Conservation (phyloP, 2,329 filamentous ascomycete genomes). For the Daldinia sp. region DNA sequence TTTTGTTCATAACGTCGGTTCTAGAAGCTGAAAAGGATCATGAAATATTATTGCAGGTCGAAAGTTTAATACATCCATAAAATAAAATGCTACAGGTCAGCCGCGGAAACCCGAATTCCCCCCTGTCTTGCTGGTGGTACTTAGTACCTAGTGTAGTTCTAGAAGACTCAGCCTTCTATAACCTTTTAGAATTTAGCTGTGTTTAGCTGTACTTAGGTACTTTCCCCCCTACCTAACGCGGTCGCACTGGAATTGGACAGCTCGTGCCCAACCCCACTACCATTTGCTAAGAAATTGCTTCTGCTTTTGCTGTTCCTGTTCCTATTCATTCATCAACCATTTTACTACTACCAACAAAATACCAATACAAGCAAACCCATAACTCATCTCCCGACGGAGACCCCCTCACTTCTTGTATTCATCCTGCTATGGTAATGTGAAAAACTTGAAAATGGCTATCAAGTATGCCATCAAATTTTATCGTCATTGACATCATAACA, state of each 20-base stretch:
- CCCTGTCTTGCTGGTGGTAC: conserved; percentile 9
- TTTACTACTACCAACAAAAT: conserved; percentile 19
- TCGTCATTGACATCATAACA: conserved; percentile 6
- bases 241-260: conserved; percentile 7
- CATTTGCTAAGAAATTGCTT: conserved; percentile 35
- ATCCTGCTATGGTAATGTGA: conserved; percentile 40
- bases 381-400: not conserved
- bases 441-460: conserved; percentile 57
- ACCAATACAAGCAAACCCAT: not conserved
- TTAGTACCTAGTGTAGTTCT: conserved; percentile 22
- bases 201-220: not conserved
- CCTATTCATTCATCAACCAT: conserved; percentile 14
- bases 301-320: conserved; percentile 23
- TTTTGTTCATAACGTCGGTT: conserved; percentile 13
- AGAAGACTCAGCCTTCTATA: not conserved
- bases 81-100: not conserved
- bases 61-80: too few relatives aligned
- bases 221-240: conserved; percentile 6
- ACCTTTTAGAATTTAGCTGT: not conserved
- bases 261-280: conserved; percentile 47
- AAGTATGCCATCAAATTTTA: conserved; percentile 54
- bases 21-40: conserved; percentile 20
- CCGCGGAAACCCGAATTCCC: conserved; percentile 9
- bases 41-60: not conserved
- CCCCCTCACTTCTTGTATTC: conserved; percentile 25